These are phyloP conservation scores for Penicillium vulpinum DNA, from an alignment of 2,329 filamentous ascomycete species.

Conservation along the genomic window DNA sequence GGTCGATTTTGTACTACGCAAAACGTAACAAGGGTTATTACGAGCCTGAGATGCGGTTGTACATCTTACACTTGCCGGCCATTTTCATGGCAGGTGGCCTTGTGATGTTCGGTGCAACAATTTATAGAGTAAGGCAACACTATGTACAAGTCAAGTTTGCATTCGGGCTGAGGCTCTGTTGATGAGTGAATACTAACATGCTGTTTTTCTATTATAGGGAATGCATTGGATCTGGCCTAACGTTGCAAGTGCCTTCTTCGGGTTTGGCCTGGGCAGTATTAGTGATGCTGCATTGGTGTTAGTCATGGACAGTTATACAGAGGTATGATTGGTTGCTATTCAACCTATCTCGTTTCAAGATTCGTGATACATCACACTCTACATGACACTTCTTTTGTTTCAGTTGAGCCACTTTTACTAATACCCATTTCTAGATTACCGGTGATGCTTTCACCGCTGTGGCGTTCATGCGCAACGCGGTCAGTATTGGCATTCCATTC, in stretches of 20 bases:
- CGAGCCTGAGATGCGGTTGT: constrained; percentile 53
- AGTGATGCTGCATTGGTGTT: constrained; percentile 30
- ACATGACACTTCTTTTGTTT: background rate
- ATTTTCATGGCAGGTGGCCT: constrained; percentile 45
- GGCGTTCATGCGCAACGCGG: constrained; percentile 34
- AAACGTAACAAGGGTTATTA: constrained; percentile 49
- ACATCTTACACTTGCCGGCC: constrained; percentile 36
- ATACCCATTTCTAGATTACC: constrained; percentile 13
- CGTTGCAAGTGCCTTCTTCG: constrained; percentile 40
- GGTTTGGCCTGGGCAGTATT: constrained; percentile 43
- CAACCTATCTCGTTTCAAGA: background rate
- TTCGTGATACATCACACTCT: background rate
- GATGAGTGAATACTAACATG: background rate
- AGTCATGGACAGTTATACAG: constrained; percentile 35
- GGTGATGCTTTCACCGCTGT: constrained; percentile 33
- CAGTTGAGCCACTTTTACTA: background rate
- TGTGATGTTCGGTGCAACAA: constrained; percentile 45
- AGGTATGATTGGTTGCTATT: constrained; percentile 23
- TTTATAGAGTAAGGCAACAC: constrained; percentile 32
- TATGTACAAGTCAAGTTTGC: background rate
- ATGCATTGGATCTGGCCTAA: constrained; percentile 48
- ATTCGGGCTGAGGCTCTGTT: background rate
- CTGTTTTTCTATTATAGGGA: constrained; percentile 28
- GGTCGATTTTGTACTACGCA: constrained; percentile 44
- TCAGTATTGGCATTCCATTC: constrained; percentile 35